Conservation (phyloP, 345 rosid genomes). For the Moricandia moricandioides region DNA sequence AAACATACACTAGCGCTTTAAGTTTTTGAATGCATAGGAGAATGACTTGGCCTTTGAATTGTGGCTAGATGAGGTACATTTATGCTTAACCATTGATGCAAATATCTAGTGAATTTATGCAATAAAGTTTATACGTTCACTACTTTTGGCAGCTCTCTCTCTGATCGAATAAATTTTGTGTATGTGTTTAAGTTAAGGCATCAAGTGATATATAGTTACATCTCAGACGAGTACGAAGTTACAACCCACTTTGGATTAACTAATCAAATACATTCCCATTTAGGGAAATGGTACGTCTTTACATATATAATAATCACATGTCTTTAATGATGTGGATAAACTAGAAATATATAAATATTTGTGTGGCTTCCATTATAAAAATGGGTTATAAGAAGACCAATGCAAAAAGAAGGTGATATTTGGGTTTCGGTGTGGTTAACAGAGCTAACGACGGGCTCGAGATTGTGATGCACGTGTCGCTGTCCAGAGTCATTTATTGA, state of each 20-base stretch:
- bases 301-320: not conserved
- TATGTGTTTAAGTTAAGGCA: not conserved
- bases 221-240: not conserved
- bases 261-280: not conserved
- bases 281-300: not conserved
- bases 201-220: not conserved
- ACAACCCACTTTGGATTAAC: not conserved
- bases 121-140: not conserved
- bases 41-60: not conserved
- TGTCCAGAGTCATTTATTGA: constrained; percentile 29
- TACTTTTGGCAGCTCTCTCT: not conserved
- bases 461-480: constrained; percentile 35
- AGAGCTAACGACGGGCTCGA: constrained; percentile 39
- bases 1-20: not conserved
- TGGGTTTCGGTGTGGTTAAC: constrained; percentile 25
- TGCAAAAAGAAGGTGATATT: constrained; percentile 8
- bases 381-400: constrained; percentile 8
- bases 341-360: not conserved
- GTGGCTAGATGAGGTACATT: not conserved
- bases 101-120: not conserved
- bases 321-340: not conserved
- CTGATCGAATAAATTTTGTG: not conserved
- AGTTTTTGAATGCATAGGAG: not conserved
- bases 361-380: not conserved
- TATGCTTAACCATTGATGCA: not conserved